Conservation (phyloP, 805 yeast species). For the Priceomyces castillae region DNA sequence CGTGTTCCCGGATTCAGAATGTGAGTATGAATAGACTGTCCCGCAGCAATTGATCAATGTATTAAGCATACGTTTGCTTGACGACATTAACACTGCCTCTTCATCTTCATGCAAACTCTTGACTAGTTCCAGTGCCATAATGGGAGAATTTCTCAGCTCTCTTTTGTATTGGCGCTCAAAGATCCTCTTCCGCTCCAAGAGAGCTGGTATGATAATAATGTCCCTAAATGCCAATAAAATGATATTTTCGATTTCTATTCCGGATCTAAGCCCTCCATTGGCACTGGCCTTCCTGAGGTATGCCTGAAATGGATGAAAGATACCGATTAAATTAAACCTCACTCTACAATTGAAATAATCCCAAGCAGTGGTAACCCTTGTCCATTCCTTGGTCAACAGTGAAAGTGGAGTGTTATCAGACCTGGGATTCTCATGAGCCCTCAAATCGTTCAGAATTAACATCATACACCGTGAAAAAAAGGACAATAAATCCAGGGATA, state of each 20-base stretch:
- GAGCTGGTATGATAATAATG: constrained; percentile 23
- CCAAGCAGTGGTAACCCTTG: constrained; percentile 22
- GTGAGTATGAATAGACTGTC: constrained; percentile 14
- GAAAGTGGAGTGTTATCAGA: constrained; percentile 5
- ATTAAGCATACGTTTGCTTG: constrained; percentile 6
- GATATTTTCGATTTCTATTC: constrained; percentile 26
- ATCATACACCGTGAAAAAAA: constrained; percentile 24
- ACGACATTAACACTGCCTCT: constrained; percentile 6
- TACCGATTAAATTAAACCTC: constrained; percentile 19
- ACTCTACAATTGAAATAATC: constrained; percentile 26
- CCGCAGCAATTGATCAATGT: constrained; percentile 20
- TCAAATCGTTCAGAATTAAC: constrained; percentile 21
- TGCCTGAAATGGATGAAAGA: constrained; percentile 27
- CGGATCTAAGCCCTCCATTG: constrained; percentile 4
- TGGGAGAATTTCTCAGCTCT: neutral
- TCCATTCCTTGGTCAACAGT: constrained; percentile 18
- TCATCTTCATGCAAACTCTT: constrained; percentile 5
- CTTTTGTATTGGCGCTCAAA: neutral
- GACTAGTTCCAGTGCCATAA: neutral
- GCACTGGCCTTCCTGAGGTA: constrained; percentile 14
- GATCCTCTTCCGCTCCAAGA: constrained; percentile 15
- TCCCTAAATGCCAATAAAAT: constrained; percentile 29
- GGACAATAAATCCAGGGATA: constrained; percentile 25
- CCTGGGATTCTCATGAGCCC: constrained; percentile 3
- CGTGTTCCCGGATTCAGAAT: constrained; percentile 13